Conservation (phyloP, 306 rosid genomes). For the Gillenia trifoliata region DNA sequence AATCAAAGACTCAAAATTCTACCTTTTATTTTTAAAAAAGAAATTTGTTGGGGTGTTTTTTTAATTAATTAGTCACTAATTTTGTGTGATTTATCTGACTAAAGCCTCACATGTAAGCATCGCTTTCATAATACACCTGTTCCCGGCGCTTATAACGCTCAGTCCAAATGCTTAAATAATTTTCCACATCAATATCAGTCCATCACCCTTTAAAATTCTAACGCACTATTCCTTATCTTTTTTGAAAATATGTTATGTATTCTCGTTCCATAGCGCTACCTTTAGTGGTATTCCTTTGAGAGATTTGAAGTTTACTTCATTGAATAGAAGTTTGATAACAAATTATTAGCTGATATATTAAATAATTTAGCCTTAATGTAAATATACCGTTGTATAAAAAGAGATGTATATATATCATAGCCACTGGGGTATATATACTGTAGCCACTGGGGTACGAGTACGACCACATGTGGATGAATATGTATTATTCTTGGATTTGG, state of each 20-base stretch:
- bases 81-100: background rate
- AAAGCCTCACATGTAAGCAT: constrained; percentile 40
- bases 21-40: background rate
- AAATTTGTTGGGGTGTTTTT: constrained; percentile 1
- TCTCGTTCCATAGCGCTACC: background rate
- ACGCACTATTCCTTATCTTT: background rate
- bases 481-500: background rate
- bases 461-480: constrained; percentile 31
- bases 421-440: background rate
- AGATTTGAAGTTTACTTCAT: accelerated
- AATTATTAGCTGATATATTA: background rate
- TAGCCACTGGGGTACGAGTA: background rate
- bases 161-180: background rate
- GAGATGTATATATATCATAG: background rate
- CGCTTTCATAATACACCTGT: constrained; percentile 32
- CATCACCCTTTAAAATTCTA: background rate
- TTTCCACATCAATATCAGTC: constrained; percentile 15
- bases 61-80: background rate
- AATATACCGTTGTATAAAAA: too few relatives aligned
- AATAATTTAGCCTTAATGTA: background rate
- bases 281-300: too few relatives aligned
- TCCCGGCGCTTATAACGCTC: constrained; percentile 48
- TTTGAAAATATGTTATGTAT: background rate
- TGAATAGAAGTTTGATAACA: too few relatives aligned
- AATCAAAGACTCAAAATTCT: background rate